Base-by-base conservation (phyloP, 352 stramenopile species). In the Globisporangium megalacanthum region DNA sequence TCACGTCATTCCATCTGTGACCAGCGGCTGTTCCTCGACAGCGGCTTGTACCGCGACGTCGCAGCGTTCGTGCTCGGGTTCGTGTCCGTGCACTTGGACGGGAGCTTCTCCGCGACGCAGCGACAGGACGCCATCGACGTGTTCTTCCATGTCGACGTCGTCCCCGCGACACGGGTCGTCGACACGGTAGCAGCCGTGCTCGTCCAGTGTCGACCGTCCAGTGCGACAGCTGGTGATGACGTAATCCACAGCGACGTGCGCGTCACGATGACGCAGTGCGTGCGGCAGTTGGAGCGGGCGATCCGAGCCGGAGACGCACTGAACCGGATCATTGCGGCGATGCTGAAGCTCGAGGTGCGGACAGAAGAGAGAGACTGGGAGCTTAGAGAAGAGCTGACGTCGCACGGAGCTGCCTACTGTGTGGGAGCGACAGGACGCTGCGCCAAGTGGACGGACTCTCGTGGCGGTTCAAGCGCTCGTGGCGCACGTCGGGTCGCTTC, bases 1-100 rank as follows among this genome's bases (percentile, higher is more conserved):
- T 29, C 25, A 29, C 25, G 25, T 29, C 17, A 47, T 8, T 35
- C n/a, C n/a, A n/a, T n/a, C 20, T 42, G 8, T 36, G 17, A 7
- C 2, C 45, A 91, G 78, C 45, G 31, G 15, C 53, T 89, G 39
- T 91, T 80, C 45, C 17, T 88, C 31, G 71, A 81, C 17, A 14
- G 60, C 19, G 17, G 60, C 19, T 75, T 83, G 50, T 91, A 89
- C 48, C 72, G 79, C 5, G 78, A 89, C 3, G 64, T 89, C 14
- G 56, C 66, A 8, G 54, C 50, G 13, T 87, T 89, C 36, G 17
- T 87, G 33, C 48, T 91, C 46, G 58, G 59, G 11, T 89, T 87
- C 44, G 81, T 87, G 19, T 62, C 69, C 6, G 57, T 80, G 20
- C 72, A 76, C 56, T 25, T 89, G 3, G 76, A 86, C 29, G 60